phyloP scores from a whole-genome alignment of 352 stramenopile species.

The Globisporangium heterothallicum region DNA sequence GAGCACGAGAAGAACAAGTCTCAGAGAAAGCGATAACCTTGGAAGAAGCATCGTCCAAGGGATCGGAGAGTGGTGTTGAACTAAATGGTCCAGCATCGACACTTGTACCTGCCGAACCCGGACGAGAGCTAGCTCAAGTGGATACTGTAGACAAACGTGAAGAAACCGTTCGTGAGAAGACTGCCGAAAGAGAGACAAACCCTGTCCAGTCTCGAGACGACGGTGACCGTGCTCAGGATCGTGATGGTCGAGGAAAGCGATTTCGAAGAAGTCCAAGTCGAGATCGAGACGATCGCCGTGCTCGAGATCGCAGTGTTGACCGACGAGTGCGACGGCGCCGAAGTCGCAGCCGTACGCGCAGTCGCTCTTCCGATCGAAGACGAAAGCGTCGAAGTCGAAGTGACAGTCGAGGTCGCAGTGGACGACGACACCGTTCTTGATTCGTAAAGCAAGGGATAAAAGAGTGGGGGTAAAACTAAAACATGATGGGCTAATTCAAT shows the following conservation, averaged over 20 bases:
- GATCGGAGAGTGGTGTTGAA: too few relatives aligned
- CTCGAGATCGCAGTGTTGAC: constrained; percentile 10
- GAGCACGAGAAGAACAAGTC: background rate
- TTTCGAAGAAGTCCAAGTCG: constrained; percentile 10
- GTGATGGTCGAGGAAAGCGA: constrained; percentile 7
- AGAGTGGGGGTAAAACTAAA: background rate
- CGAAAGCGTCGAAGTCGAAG: constrained; percentile 1
- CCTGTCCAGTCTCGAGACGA: background rate
- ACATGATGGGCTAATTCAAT: too few relatives aligned
- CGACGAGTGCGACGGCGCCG: constrained; percentile 11
- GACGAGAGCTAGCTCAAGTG: too few relatives aligned
- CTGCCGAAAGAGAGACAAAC: too few relatives aligned
- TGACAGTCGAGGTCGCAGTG: constrained; percentile 8
- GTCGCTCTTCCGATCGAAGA: constrained; percentile 12
- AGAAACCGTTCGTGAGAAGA: too few relatives aligned
- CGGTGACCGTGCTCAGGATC: background rate
- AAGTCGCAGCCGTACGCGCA: background rate
- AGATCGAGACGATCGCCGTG: constrained; percentile 14
- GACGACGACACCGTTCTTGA: constrained; percentile 16
- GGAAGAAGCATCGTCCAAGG: too few relatives aligned
- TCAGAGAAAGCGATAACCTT: too few relatives aligned
- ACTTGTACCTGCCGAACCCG: too few relatives aligned
- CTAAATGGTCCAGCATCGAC: too few relatives aligned
- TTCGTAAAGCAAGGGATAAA: background rate
- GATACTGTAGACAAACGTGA: too few relatives aligned